Percentiles rank a stretch among this genome's conserved stretches.
phyloP scores from a whole-genome alignment of 306 rosid species.

The Gastrolobium bilobum region DNA sequence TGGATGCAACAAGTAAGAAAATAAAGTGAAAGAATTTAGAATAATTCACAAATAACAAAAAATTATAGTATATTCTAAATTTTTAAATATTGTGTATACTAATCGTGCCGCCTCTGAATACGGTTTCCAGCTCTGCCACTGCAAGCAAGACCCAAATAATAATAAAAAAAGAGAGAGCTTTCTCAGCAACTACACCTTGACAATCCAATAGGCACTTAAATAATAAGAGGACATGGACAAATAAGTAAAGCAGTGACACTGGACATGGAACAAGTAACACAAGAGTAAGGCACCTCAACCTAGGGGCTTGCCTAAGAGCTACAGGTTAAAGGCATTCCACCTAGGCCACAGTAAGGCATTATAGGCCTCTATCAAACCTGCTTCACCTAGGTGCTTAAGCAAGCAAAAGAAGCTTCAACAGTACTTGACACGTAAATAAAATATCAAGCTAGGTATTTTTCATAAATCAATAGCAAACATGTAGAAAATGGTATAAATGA shows the following conservation, averaged over 20 bases:
- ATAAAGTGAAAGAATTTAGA: not conserved
- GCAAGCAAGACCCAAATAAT: not conserved
- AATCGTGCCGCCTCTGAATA: not conserved
- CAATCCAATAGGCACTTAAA: not conserved
- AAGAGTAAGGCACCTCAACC: conserved; percentile 16
- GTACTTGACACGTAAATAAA: not conserved
- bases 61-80: not conserved
- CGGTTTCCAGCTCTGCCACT: not conserved
- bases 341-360: not conserved
- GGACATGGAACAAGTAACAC: conserved; percentile 35
- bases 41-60: conserved; percentile 18
- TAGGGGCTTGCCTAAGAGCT: conserved; percentile 7
- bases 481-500: not conserved
- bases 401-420: conserved; percentile 24
- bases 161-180: not conserved
- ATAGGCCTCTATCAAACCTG: not conserved
- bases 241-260: conserved; percentile 6
- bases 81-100: not conserved
- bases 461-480: conserved; percentile 19
- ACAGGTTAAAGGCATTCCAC: conserved; percentile 33
- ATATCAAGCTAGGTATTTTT: conserved; percentile 1
- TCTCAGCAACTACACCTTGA: not conserved
- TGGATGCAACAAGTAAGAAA: not conserved
- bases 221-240: not conserved
- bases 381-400: conserved; percentile 31